Conservation (phyloP, 164 flowering plant genomes). For the Magnolia changhungtana region DNA sequence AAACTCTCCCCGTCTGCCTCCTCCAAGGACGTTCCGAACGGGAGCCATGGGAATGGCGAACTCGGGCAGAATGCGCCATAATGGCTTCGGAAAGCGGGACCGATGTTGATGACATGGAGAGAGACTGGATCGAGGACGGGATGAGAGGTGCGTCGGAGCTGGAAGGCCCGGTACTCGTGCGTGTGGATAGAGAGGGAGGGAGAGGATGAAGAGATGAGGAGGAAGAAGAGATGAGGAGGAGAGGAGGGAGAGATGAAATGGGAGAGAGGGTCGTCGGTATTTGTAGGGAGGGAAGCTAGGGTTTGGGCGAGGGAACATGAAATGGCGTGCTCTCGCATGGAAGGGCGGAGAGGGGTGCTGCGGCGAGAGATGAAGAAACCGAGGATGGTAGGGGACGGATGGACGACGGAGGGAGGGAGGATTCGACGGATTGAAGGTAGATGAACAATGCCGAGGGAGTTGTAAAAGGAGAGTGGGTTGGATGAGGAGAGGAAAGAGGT, state of each 20-base stretch:
- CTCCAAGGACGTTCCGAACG: conserved; percentile 36
- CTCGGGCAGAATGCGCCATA: conserved; percentile 64
- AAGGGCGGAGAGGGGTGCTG: conserved; percentile 60
- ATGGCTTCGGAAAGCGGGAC: conserved; percentile 77
- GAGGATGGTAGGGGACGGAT: conserved; percentile 34
- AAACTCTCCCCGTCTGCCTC: conserved; percentile 26
- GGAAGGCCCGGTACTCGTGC: conserved; percentile 73
- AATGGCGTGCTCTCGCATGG: conserved; percentile 57
- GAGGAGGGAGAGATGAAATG: conserved; percentile 33
- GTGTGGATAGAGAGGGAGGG: conserved; percentile 54
- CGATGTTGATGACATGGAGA: conserved; percentile 63
- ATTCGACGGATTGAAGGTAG: conserved; percentile 16
- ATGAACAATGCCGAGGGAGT: conserved; percentile 44
- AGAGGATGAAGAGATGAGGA: conserved; percentile 31
- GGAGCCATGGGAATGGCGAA: conserved; percentile 56
- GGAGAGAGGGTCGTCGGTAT: conserved; percentile 2
- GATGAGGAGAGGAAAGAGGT: conserved; percentile 53
- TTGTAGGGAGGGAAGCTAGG: neutral
- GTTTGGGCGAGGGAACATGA: conserved; percentile 36
- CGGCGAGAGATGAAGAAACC: conserved; percentile 88
- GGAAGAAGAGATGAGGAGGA: conserved; percentile 64
- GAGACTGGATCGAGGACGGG: conserved; percentile 46
- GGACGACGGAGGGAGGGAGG: conserved; percentile 17
- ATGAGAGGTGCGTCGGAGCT: conserved; percentile 26
- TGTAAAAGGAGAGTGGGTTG: conserved; percentile 45